A percentile compares a stretch with the other conserved stretches of the same genome.
Evolutionary conservation across 805 yeast genomes (phyloP).

Genomic region (Monosporozyma aerobia): DNA sequence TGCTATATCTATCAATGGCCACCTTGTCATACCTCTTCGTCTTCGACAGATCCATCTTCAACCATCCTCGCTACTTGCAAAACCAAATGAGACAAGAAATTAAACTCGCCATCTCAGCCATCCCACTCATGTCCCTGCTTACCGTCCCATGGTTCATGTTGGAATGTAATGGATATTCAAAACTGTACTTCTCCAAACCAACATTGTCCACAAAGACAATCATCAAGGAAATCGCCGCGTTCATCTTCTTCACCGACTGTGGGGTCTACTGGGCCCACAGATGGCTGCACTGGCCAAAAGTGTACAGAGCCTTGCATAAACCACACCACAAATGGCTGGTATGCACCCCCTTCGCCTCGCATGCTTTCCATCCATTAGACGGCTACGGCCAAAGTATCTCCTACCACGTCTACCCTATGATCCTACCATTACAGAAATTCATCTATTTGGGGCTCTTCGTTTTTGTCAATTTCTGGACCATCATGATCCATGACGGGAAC

Average conservation of each 20-base stretch:
- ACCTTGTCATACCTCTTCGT: slow-evolving; percentile 65
- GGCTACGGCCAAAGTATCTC: slow-evolving; percentile 91
- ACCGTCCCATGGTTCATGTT: slow-evolving; percentile 86
- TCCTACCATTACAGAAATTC: slow-evolving; percentile 87
- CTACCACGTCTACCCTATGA: slow-evolving; percentile 82
- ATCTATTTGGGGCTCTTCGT: slow-evolving; percentile 75
- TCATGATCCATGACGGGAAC: slow-evolving; percentile 97
- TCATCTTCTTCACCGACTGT: slow-evolving; percentile 88
- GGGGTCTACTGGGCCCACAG: slow-evolving; percentile 88
- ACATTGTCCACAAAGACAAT: slow-evolving; percentile 64
- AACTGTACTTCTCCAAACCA: slow-evolving; percentile 52
- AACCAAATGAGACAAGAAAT: slow-evolving; percentile 87
- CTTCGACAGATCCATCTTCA: slow-evolving; percentile 81
- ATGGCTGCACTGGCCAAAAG: slow-evolving; percentile 83
- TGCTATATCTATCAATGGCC: slow-evolving; percentile 70
- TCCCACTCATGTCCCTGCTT: slow-evolving; percentile 79
- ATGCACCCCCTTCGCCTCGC: slow-evolving; percentile 96
- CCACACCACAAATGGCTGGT: slow-evolving; percentile 99
- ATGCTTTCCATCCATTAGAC: slow-evolving; percentile 97
- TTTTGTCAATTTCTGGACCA: slow-evolving; percentile 95
- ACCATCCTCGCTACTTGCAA: slow-evolving; percentile 92
- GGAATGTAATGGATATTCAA: slow-evolving; percentile 78
- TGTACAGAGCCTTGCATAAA: slow-evolving; percentile 82
- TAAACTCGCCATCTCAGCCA: slow-evolving; percentile 64
- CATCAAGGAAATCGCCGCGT: slow-evolving; percentile 58